phyloP scores from a whole-genome alignment of 2,329 filamentous ascomycete species.

The Cephalotrichum gorgonifer region DNA sequence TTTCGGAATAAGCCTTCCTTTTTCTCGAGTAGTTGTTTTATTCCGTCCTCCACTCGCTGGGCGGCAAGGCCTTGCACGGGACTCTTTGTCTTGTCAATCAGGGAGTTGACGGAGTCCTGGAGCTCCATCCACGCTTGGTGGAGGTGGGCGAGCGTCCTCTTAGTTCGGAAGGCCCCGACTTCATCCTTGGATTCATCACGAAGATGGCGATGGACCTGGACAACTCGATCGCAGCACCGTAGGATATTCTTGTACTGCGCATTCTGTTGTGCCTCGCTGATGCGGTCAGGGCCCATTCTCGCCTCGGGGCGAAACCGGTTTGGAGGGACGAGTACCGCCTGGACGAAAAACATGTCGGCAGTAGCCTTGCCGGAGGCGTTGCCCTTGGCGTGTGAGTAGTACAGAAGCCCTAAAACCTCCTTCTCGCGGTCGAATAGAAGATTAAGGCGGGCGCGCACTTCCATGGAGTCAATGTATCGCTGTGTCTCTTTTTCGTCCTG shows the following conservation, averaged over 20 bases:
- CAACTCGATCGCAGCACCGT: constrained; percentile 53
- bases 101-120: constrained; percentile 83
- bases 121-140: constrained; percentile 74
- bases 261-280: constrained; percentile 85
- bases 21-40: constrained; percentile 97
- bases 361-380: constrained; percentile 49
- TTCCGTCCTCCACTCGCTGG: constrained; percentile 76
- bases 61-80: constrained; percentile 69
- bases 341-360: constrained; percentile 91
- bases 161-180: constrained; percentile 19
- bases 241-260: constrained; percentile 78
- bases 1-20: constrained; percentile 97
- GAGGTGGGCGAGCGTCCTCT: constrained; percentile 61
- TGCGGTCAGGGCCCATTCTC: constrained; percentile 65
- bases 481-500: constrained; percentile 34
- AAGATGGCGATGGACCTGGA: constrained; percentile 52
- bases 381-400: constrained; percentile 58
- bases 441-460: constrained; percentile 69
- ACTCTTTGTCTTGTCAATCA: constrained; percentile 84
- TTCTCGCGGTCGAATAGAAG: constrained; percentile 81
- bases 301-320: constrained; percentile 88
- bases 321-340: constrained; percentile 76
- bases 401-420: constrained; percentile 75
- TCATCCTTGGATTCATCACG: constrained; percentile 29
- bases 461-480: constrained; percentile 70